Percentiles rank a stretch among this genome's conserved stretches.
Conservation (phyloP, 441 rosid genomes). For the Hypseocharis bilobata region DNA sequence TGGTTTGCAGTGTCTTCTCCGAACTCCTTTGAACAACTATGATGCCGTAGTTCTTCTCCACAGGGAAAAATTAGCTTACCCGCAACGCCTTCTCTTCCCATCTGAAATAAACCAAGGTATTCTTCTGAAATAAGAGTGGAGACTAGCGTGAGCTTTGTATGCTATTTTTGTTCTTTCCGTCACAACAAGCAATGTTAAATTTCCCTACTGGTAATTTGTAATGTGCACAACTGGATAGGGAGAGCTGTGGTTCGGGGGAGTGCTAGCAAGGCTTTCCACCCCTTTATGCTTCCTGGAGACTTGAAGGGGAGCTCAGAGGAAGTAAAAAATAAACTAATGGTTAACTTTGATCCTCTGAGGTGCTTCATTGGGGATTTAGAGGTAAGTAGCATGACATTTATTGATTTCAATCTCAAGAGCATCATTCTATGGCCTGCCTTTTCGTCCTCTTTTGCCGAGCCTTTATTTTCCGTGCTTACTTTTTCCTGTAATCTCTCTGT, state of each 20-base stretch:
- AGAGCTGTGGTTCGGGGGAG: constrained; percentile 57
- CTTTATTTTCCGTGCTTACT: constrained; percentile 9
- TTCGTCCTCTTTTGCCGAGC: no score
- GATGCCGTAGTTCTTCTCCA: constrained; percentile 85
- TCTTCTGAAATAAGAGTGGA: neutral
- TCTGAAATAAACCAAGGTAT: constrained; percentile 64
- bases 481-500: constrained; percentile 16
- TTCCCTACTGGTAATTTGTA: neutral
- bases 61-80: constrained; percentile 59
- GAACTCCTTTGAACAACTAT: constrained; percentile 79
- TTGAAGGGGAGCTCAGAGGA: constrained; percentile 47
- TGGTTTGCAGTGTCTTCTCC: constrained; percentile 61
- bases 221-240: constrained; percentile 38
- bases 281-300: constrained; percentile 47
- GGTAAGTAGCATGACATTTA: constrained; percentile 34
- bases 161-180: neutral
- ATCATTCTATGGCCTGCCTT: no score
- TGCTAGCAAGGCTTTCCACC: constrained; percentile 51
- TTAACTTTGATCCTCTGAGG: constrained; percentile 65
- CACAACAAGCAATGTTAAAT: neutral
- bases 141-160: neutral
- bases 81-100: constrained; percentile 64
- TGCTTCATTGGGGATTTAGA: constrained; percentile 53
- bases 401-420: neutral
- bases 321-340: constrained; percentile 49